Evolutionary conservation across 2,329 filamentous ascomycete species (phyloP).

Genomic region (Verticillium klebahnii): DNA sequence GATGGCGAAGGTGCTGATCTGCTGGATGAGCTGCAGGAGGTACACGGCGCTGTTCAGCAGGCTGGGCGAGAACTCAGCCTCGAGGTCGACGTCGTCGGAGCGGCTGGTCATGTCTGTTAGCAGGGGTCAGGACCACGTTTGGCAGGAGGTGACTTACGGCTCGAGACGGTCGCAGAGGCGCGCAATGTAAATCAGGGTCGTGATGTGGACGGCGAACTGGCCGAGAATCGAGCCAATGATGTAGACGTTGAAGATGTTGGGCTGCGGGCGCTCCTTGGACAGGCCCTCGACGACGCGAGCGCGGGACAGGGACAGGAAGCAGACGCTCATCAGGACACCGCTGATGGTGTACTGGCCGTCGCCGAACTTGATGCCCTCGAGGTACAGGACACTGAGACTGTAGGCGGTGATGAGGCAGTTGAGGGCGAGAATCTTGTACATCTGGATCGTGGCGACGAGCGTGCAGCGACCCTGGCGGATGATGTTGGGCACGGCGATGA

Average conservation of each 20-base stretch:
- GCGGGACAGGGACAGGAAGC: conserved; percentile 97
- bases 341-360: conserved; percentile 98
- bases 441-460: conserved; percentile 96
- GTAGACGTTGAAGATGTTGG: conserved; percentile 98
- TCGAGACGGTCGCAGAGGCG: conserved; percentile 81
- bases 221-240: conserved; percentile 97
- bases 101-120: conserved; percentile 33
- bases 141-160: conserved; percentile 57
- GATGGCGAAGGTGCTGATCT: conserved; percentile 98
- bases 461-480: conserved; percentile 97
- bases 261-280: conserved; percentile 94
- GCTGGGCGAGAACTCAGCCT: conserved; percentile 90
- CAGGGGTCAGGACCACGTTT: not conserved
- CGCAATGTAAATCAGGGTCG: conserved; percentile 89
- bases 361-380: conserved; percentile 98
- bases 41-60: conserved; percentile 96
- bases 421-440: conserved; percentile 98
- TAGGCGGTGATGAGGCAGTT: conserved; percentile 98
- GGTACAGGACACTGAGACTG: conserved; percentile 90
- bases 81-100: conserved; percentile 69
- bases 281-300: conserved; percentile 92
- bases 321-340: conserved; percentile 99
- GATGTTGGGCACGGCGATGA: conserved; percentile 96
- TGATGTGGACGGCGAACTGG: conserved; percentile 94
- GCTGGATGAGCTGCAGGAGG: conserved; percentile 94